Base-by-base conservation (phyloP, 495 filamentous ascomycete genomes). In the Neohortaea acidophila region DNA sequence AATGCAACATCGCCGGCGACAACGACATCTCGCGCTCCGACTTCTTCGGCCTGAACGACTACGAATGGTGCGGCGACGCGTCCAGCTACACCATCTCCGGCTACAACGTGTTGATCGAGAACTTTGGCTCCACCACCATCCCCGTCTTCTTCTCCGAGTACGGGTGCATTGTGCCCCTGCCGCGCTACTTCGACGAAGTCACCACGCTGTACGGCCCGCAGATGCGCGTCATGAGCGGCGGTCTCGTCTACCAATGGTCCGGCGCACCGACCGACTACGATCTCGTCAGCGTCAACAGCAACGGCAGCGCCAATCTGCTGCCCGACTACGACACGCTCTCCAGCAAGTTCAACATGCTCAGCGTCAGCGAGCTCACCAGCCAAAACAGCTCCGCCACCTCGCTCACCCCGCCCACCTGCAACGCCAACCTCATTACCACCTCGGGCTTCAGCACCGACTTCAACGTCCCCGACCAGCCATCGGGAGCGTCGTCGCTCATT, bases 91-190 rank as follows among this genome's bases (percentile, higher is more conserved):
- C 68, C 24, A 70, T 68, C 32, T 72, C 77, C 2, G 67, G 74
- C 44, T 96, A 84, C 59, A 63, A 91, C 55, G 58, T 63, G 11
- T 65, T 96, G 3, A 73, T 81, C 28, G 54, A 62, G 7, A 68
- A 77, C 51, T 91, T 96, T 64, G 56, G 58, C 36, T 70, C 70
- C 45, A 75, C 71, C 38, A 77, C 76, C 21, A 67, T 94, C 37
- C 87, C 87, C 15, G 70, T 94, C 38, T 94, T 96, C 73, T 94
- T 91, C 68, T 87, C 81, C 49, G 89, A 97, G 61, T 96, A 81
- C 44, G 89, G 89, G 44, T 97, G 89, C 70, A 96, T 94, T 68
- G 62, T 69, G 18, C 73, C 77, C 21, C 59, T 62, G 25, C 85
- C 87, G 13, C 81, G 89, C 53, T 47, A 72, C 44, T 96, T 93